Evolutionary conservation across 2,329 filamentous ascomycete genomes (phyloP).

Genomic region (Verticillium zaregamsianum): DNA sequence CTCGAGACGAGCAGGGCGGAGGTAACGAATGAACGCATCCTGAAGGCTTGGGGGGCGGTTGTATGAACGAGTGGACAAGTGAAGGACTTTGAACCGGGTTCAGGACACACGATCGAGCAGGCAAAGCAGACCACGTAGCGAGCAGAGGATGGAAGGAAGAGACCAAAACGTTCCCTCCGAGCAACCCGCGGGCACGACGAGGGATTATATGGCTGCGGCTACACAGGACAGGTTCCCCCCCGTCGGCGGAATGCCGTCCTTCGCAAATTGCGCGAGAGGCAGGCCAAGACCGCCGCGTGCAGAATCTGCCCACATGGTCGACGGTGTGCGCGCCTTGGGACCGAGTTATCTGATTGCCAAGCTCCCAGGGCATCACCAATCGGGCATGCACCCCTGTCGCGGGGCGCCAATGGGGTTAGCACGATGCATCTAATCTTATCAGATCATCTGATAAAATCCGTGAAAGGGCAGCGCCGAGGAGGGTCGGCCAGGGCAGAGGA

Average conservation of each 20-base stretch:
- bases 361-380: background rate
- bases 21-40: constrained; percentile 1
- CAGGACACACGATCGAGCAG: background rate
- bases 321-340: background rate
- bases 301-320: background rate
- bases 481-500: background rate
- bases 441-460: background rate
- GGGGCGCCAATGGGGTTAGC: background rate
- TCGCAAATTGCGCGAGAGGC: background rate
- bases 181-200: background rate
- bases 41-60: background rate
- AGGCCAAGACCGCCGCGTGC: background rate
- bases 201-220: background rate
- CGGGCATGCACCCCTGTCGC: background rate
- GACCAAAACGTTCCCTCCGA: background rate
- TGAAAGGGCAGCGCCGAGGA: background rate
- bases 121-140: background rate
- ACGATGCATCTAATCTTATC: background rate
- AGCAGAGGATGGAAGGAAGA: background rate
- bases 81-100: constrained; percentile 1
- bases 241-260: background rate
- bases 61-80: background rate
- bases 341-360: background rate
- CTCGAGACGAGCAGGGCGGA: constrained; percentile 1
- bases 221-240: background rate